These are phyloP conservation scores for Ascochyta clinopodiicola DNA, from an alignment of 2,329 filamentous ascomycete species.

Conservation along the genomic window DNA sequence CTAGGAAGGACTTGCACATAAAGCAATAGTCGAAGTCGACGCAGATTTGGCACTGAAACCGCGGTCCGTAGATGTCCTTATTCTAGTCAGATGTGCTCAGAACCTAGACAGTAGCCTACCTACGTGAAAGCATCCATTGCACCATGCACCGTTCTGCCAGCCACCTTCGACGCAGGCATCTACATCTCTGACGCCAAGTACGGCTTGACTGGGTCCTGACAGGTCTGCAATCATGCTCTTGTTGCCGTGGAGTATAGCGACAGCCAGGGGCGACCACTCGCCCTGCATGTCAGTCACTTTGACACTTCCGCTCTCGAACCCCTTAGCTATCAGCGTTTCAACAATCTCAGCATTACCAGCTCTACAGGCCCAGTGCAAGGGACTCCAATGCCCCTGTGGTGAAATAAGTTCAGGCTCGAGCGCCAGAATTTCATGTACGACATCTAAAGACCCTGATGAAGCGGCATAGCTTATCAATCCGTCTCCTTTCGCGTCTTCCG, in stretches of 20 bases:
- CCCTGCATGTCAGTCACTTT: neutral
- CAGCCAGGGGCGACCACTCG: constrained; percentile 17
- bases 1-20: constrained; percentile 17
- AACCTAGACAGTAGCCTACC: constrained; percentile 1
- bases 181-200: neutral
- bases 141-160: neutral
- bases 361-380: constrained; percentile 6
- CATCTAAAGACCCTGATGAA: constrained; percentile 11
- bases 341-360: constrained; percentile 3
- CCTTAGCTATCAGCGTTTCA: constrained; percentile 8
- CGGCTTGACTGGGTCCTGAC: neutral
- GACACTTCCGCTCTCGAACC: neutral
- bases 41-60: constrained; percentile 16
- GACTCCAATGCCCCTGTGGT: neutral
- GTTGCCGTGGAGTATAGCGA: constrained; percentile 22
- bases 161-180: neutral
- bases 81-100: neutral
- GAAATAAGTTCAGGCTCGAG: neutral
- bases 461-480: constrained; percentile 8
- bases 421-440: constrained; percentile 2
- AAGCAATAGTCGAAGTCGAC: constrained; percentile 13
- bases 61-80: constrained; percentile 14
- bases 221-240: constrained; percentile 8
- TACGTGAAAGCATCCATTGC: constrained; percentile 19
- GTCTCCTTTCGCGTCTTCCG: constrained; percentile 8